These are phyloP conservation scores for Trichoderma orchidacearum DNA, from an alignment of 495 filamentous ascomycete species.

Conservation along the genomic window DNA sequence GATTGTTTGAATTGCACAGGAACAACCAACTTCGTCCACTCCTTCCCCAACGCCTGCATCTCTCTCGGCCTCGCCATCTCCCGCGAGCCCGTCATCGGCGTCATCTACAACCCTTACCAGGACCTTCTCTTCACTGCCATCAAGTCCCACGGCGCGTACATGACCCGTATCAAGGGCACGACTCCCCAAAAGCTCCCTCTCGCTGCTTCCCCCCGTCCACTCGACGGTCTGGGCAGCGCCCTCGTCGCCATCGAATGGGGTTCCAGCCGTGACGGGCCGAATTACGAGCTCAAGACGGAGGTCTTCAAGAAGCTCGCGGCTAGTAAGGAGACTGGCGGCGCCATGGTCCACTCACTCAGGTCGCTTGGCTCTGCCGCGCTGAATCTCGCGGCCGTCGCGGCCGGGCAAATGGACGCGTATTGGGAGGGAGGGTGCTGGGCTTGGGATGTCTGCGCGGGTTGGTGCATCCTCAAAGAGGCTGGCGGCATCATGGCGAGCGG, in stretches of 20 bases:
- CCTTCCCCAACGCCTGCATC: slow-evolving; percentile 66
- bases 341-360: slow-evolving; percentile 73
- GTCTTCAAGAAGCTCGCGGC: slow-evolving; percentile 57
- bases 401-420: slow-evolving; percentile 67
- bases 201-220: slow-evolving; percentile 26
- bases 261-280: slow-evolving; percentile 53
- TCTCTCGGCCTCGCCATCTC: slow-evolving; percentile 62
- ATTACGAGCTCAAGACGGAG: slow-evolving; percentile 57
- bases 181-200: slow-evolving; percentile 31
- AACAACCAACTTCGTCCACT: slow-evolving; percentile 79
- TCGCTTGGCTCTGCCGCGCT: slow-evolving; percentile 69
- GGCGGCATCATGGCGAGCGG: slow-evolving; percentile 70
- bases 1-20: not conserved
- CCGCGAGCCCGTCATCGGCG: slow-evolving; percentile 53
- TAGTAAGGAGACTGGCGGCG: slow-evolving; percentile 49
- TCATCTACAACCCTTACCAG: slow-evolving; percentile 75
- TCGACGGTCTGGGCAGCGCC: slow-evolving; percentile 44
- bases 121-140: slow-evolving; percentile 58
- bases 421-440: slow-evolving; percentile 95
- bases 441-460: slow-evolving; percentile 88
- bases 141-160: slow-evolving; percentile 51
- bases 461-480: slow-evolving; percentile 77
- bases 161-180: slow-evolving; percentile 23
- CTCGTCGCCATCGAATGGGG: slow-evolving; percentile 74
- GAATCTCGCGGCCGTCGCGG: slow-evolving; percentile 71